phyloP scores from a whole-genome alignment of 306 rosid species.

The Prosopis cineraria region DNA sequence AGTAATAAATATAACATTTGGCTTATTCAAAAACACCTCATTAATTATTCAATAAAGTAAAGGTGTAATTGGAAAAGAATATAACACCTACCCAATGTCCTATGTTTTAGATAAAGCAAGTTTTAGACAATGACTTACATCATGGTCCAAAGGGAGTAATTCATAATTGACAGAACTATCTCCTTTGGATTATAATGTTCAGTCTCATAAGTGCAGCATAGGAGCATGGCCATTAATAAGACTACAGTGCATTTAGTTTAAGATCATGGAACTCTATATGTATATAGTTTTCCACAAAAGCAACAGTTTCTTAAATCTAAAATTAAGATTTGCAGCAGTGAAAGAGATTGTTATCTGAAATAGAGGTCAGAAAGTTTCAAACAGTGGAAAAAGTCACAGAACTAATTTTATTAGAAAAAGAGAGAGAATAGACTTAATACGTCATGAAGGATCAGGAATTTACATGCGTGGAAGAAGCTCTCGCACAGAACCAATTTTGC shows the following conservation, averaged over 20 bases:
- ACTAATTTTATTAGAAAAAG: neutral
- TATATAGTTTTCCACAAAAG: slow-evolving; percentile 9
- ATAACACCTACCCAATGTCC: too few relatives aligned
- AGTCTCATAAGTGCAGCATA: neutral
- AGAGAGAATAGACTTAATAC: slow-evolving; percentile 9
- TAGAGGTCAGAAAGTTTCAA: slow-evolving; percentile 24
- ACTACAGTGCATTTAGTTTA: slow-evolving; percentile 14
- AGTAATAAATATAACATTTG: too few relatives aligned
- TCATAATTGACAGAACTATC: neutral
- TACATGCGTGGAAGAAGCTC: slow-evolving; percentile 99
- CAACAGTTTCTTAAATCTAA: slow-evolving; percentile 15
- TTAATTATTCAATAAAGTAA: too few relatives aligned
- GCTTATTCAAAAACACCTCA: too few relatives aligned
- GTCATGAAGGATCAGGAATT: slow-evolving; percentile 39
- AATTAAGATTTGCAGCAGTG: slow-evolving; percentile 12
- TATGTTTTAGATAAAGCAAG: too few relatives aligned
- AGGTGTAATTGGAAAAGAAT: too few relatives aligned
- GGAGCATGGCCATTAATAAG: slow-evolving; percentile 10
- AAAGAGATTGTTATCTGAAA: neutral
- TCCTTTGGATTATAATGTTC: slow-evolving; percentile 1
- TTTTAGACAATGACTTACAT: too few relatives aligned
- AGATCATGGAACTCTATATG: slow-evolving; percentile 22
- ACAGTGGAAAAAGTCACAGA: neutral
- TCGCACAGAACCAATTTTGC: slow-evolving; percentile 88
- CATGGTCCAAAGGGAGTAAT: too few relatives aligned